Conservation (phyloP, 306 rosid species). For the Pterocarpus macrocarpus region DNA sequence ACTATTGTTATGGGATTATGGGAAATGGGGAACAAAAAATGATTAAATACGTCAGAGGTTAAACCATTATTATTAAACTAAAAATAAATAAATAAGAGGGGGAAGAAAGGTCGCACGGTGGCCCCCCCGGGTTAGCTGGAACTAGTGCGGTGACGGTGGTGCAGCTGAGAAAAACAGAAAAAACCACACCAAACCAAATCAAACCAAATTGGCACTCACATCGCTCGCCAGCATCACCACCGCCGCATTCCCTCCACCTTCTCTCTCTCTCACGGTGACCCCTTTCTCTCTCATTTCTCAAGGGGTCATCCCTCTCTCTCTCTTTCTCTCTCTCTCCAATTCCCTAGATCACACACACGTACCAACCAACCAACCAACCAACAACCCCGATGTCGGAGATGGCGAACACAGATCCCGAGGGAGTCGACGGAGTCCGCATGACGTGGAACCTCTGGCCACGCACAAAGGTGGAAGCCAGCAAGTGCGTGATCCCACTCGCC, state of each 20-base stretch:
- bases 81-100: background rate
- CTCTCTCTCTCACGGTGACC: constrained; percentile 55
- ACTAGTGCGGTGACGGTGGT: background rate
- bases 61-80: background rate
- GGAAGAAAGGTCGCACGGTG: background rate
- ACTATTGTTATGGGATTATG: too few species aligned
- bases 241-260: background rate
- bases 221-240: too few species aligned
- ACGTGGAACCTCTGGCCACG: constrained; percentile 95
- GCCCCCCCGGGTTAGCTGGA: background rate
- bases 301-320: constrained; percentile 50
- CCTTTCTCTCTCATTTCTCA: constrained; percentile 54
- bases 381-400: constrained; percentile 69
- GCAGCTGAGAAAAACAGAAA: background rate
- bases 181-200: background rate
- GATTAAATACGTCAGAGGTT: background rate
- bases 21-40: background rate
- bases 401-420: constrained; percentile 86
- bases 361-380: background rate
- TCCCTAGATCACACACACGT: background rate
- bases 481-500: constrained; percentile 89
- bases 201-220: background rate
- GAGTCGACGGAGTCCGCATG: constrained; percentile 91
- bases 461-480: constrained; percentile 85
- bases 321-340: background rate